Conservation (phyloP, 176 grass and related monocot species). For the Pharus latifolius region DNA sequence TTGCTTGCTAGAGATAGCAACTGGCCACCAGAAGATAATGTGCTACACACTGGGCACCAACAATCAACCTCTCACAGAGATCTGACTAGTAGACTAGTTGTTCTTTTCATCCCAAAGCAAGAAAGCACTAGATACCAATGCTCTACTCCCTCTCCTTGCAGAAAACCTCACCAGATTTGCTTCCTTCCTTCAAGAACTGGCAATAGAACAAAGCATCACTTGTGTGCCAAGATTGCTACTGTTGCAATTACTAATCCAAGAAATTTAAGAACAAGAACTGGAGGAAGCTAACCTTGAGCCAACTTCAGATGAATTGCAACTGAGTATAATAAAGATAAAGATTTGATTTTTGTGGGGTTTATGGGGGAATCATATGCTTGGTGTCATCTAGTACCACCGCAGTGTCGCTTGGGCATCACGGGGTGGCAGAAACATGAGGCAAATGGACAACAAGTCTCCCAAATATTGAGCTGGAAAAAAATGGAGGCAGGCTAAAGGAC, state of each 20-base stretch:
- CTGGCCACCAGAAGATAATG: slow-evolving; percentile 34
- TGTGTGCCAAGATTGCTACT: slow-evolving; percentile 6
- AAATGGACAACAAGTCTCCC: slow-evolving; percentile 28
- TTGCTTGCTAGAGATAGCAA: slow-evolving; percentile 35
- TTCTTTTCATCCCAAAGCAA: slow-evolving; percentile 33
- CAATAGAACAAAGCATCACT: slow-evolving; percentile 14
- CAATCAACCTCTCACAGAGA: slow-evolving; percentile 17
- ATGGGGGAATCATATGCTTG: slow-evolving; percentile 38
- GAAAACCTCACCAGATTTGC: slow-evolving; percentile 39
- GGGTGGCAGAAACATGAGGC: slow-evolving; percentile 24
- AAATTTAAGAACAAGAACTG: neutral
- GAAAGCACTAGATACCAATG: slow-evolving; percentile 42
- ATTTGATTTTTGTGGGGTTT: neutral
- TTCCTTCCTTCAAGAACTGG: slow-evolving; percentile 45
- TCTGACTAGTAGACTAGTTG: slow-evolving; percentile 4
- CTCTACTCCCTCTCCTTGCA: neutral
- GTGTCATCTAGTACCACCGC: slow-evolving; percentile 19
- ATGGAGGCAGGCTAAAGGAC: slow-evolving; percentile 40
- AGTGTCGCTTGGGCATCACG: slow-evolving; percentile 50
- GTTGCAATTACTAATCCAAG: neutral
- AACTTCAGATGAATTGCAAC: neutral
- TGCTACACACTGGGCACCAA: too few relatives aligned
- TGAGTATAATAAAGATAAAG: neutral
- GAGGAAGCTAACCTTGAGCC: neutral
- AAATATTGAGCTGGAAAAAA: slow-evolving; percentile 52